Evolutionary conservation across 148 eudicot genomes (phyloP).

Genomic region (Selenicereus undatus): DNA sequence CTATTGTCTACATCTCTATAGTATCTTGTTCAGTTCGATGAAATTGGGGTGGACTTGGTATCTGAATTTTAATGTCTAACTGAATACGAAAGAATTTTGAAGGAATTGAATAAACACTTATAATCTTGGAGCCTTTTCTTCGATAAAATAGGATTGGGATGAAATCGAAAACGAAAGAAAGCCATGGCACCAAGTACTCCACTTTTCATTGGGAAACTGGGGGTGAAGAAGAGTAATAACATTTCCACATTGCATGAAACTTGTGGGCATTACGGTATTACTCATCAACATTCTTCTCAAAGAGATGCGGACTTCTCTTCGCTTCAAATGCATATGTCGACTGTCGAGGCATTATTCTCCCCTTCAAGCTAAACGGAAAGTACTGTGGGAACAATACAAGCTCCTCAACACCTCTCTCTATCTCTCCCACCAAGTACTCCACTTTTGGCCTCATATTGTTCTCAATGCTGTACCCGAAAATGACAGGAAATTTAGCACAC

Average conservation of each 20-base stretch:
- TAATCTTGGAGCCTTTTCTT: too few species aligned
- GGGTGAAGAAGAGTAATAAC: too few species aligned
- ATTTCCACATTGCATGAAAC: constrained; percentile 55
- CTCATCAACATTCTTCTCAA: constrained; percentile 50
- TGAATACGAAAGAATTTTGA: too few species aligned
- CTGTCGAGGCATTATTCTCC: constrained; percentile 48
- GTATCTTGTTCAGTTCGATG: too few species aligned
- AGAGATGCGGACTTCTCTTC: constrained; percentile 34
- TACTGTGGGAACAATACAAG: constrained; percentile 59
- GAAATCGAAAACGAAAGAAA: too few species aligned
- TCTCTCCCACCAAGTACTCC: constrained; percentile 45
- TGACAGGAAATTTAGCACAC: constrained; percentile 53
- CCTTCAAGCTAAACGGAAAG: constrained; percentile 52
- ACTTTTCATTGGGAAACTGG: too few species aligned
- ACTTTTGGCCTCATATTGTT: constrained; percentile 50
- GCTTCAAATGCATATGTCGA: constrained; percentile 55
- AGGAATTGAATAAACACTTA: too few species aligned
- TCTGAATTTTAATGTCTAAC: too few species aligned
- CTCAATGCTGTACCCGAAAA: constrained; percentile 53
- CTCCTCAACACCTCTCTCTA: constrained; percentile 48
- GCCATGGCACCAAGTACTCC: too few species aligned
- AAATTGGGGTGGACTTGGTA: too few species aligned
- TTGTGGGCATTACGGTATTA: constrained; percentile 45
- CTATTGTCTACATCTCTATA: too few species aligned
- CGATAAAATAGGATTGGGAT: too few species aligned